phyloP scores from a whole-genome alignment of 495 filamentous ascomycete genomes.

The Lichina pygmaea region DNA sequence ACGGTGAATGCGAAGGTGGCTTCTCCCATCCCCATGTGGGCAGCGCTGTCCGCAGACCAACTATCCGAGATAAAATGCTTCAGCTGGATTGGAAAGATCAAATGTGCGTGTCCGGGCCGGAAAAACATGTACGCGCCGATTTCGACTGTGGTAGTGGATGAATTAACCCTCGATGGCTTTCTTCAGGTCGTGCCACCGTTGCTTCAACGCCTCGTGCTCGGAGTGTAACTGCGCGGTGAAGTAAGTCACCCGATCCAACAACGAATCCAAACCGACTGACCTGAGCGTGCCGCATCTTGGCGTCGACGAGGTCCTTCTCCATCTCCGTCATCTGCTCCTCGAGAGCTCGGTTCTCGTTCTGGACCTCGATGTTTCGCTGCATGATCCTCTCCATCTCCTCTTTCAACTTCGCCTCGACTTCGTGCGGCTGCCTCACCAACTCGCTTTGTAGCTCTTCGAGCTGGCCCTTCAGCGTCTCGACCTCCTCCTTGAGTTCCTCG shows the following conservation, averaged over 20 bases:
- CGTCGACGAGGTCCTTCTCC: slow-evolving; percentile 76
- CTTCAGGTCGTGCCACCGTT: slow-evolving; percentile 62
- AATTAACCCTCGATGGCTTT: slow-evolving; percentile 24
- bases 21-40: too few species aligned
- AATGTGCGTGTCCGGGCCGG: too few species aligned
- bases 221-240: slow-evolving; percentile 26
- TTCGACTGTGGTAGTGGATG: not conserved
- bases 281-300: slow-evolving; percentile 89
- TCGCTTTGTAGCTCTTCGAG: slow-evolving; percentile 58
- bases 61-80: too few species aligned
- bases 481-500: slow-evolving; percentile 62
- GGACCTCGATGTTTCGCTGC: slow-evolving; percentile 76
- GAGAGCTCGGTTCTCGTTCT: slow-evolving; percentile 70
- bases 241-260: not conserved
- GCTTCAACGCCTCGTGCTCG: slow-evolving; percentile 45
- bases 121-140: too few species aligned
- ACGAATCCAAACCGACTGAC: slow-evolving; percentile 21
- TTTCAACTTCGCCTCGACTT: slow-evolving; percentile 61
- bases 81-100: too few species aligned
- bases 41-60: too few species aligned
- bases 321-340: slow-evolving; percentile 85
- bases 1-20: too few species aligned
- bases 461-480: slow-evolving; percentile 60
- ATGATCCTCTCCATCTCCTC: slow-evolving; percentile 80
- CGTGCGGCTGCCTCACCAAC: slow-evolving; percentile 67